Conservation (phyloP, 495 filamentous ascomycete genomes). For the Penicillium odoratum region DNA sequence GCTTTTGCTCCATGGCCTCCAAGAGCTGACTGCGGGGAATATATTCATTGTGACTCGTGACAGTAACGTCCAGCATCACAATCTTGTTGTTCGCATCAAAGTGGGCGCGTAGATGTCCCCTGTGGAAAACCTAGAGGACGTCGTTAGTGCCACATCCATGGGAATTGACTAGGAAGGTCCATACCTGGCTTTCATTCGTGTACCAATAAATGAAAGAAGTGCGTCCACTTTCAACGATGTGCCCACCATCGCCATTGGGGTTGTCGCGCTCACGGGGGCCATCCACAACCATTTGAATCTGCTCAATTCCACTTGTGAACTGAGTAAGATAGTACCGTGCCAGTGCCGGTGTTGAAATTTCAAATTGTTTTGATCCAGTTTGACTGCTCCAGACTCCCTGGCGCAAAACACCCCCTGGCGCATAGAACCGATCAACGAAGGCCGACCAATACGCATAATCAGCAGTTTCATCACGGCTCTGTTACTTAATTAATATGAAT, state of each 20-base stretch:
- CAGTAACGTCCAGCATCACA: constrained; percentile 69
- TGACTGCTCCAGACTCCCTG: constrained; percentile 57
- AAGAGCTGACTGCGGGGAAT: constrained; percentile 56
- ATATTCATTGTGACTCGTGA: constrained; percentile 65
- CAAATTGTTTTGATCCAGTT: constrained; percentile 66
- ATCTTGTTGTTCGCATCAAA: constrained; percentile 71
- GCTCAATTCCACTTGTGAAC: constrained; percentile 77
- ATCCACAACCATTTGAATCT: constrained; percentile 74
- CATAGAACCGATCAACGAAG: constrained; percentile 78
- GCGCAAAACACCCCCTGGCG: constrained; percentile 65
- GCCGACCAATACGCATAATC: constrained; percentile 69
- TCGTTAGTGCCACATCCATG: constrained; percentile 5
- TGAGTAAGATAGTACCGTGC: constrained; percentile 80
- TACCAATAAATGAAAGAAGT: constrained; percentile 74
- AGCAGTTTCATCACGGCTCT: constrained; percentile 58
- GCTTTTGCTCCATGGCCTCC: constrained; percentile 61
- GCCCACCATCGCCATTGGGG: constrained; percentile 49
- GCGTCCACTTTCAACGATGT: constrained; percentile 61
- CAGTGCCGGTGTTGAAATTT: constrained; percentile 71
- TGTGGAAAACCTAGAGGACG: constrained; percentile 57
- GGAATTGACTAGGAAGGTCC: constrained; percentile 9
- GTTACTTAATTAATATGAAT: constrained; percentile 18
- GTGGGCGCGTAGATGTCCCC: constrained; percentile 60
- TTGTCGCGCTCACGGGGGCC: constrained; percentile 54
- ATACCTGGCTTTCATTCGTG: constrained; percentile 66